Evolutionary conservation across 805 yeast species (phyloP), one percentile per base, ranked within the genome.

Genomic region (Saccharomycopsis selenospora): DNA sequence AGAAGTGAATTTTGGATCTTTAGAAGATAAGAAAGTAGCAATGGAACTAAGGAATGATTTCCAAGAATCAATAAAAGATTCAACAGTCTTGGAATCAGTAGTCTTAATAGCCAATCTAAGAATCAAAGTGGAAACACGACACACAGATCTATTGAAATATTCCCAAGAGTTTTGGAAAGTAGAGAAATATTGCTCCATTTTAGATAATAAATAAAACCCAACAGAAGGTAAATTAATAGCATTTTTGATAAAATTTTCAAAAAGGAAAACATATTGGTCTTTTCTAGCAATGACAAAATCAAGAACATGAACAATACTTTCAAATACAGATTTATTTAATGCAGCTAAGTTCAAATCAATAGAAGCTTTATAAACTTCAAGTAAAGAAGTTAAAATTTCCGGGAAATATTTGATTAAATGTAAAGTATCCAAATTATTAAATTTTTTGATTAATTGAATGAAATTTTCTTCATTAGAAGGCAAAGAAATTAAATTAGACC

Each of bases 281-380:
- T 80, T 80, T 58, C 82, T 75, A 2, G 84, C 86, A 56, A 82
- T 67, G 14, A 81, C 71, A 44, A 78, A 69, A 61, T 82, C 87
- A 28, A 84, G 61, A 46, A 80, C 64, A 53, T 79, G 81, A 40
- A 82, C 75, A 29, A 79, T 68, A 2, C 85, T 72, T 54, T 75
- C 76, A 61, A 82, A 82, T 10, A 68, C 59, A 4, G 72, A 61
- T 2, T 55, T 48, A 45, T 61, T 59, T 40, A 74, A 59, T n/a
- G 52, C 47, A 1, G 52, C 49, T 43, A 53, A 43, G 14, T 64
- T 49, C 53, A 58, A 48, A 40, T 62, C 61, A 24, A 53, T 30
- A 1, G 48, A 41, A 13, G 49, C 33, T 11, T 57, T 47, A 45
- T 66, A 60, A 10, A 75, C 64, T 40, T 67, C 66, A 36, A 73